Percentiles rank a stretch among this genome's conserved stretches.
Conservation (phyloP, 164 flowering plant genomes). For the Tetracentron sinense region DNA sequence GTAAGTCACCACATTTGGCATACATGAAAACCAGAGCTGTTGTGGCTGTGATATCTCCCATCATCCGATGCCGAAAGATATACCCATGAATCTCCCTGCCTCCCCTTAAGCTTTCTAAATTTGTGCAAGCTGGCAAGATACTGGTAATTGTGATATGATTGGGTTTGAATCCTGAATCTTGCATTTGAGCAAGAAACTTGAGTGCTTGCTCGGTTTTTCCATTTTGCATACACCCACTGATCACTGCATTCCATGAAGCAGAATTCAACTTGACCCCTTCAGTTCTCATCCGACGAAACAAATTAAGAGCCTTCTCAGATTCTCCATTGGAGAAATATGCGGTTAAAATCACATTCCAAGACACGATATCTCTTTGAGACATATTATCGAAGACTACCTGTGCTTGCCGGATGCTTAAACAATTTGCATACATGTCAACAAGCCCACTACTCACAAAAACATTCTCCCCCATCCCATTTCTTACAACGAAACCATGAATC, state of each 20-base stretch:
- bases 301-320: constrained; percentile 35
- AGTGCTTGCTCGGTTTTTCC: constrained; percentile 38
- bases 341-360: constrained; percentile 51
- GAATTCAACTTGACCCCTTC: constrained; percentile 26
- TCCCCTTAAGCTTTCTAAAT: constrained; percentile 35
- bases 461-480: constrained; percentile 40
- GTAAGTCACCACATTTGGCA: constrained; percentile 58
- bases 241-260: constrained; percentile 56
- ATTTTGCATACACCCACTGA: constrained; percentile 51
- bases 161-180: constrained; percentile 39
- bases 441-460: constrained; percentile 50
- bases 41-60: constrained; percentile 27
- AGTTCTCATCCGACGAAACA: constrained; percentile 39
- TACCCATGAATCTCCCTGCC: constrained; percentile 56
- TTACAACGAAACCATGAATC: constrained; percentile 50
- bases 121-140: constrained; percentile 45
- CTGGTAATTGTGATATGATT: constrained; percentile 47
- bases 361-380: constrained; percentile 39
- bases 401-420: constrained; percentile 37
- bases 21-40: constrained; percentile 56
- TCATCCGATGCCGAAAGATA: constrained; percentile 27
- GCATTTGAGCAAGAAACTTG: constrained; percentile 38
- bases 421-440: constrained; percentile 55
- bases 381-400: constrained; percentile 39
- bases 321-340: constrained; percentile 43